Base-by-base conservation (phyloP, 2,329 filamentous ascomycete species). In the Akanthomyces lecanii region DNA sequence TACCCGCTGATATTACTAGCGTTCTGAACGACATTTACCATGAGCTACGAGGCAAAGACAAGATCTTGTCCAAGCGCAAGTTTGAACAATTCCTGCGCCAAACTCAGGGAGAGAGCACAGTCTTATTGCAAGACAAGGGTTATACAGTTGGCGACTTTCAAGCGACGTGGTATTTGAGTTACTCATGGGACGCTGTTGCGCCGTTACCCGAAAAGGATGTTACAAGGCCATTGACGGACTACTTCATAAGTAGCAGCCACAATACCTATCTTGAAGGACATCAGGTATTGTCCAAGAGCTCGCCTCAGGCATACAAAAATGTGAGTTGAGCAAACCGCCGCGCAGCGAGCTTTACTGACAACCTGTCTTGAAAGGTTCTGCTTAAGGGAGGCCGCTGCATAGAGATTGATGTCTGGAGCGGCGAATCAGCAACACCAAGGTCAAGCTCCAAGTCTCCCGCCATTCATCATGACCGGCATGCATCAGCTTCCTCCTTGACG, bases 381-480 rank as follows among this genome's bases (percentile, higher is more conserved):
- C 80, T 85, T 42, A 83, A 86, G 58, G 90, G 91, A 54, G 96
- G 93, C 71, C 87, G 93, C 65, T 97, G 92, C 71, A 92, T 97
- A 53, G 93, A 97, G 74, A 95, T 97, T 62, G 94, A 97, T 71
- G 92, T 97, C 3, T 97, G 93, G 90, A 91, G 97, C 74, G 91
- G 92, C 14, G 79, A 84, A 65, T 73, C 78, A 21, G 74, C 73
- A 50, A 71, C 75, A 4, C 73, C 72, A 5, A 73, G 72, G 5
- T 68, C 64, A 45, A 66, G 71, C 25, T 74, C 76, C 33, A 79
- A 74, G 53, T 76, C 77, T 0, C 73, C 76, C 18, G 75, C 74
- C 63, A 70, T 69, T 11, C 75, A 78, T 7, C 83, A 85, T 66
- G 76, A 75, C 62, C 78, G 78, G 40, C 77, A 78, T 50, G 68